Conservation (phyloP, 2,329 filamentous ascomycete genomes). For the Lecanicillium sp. region DNA sequence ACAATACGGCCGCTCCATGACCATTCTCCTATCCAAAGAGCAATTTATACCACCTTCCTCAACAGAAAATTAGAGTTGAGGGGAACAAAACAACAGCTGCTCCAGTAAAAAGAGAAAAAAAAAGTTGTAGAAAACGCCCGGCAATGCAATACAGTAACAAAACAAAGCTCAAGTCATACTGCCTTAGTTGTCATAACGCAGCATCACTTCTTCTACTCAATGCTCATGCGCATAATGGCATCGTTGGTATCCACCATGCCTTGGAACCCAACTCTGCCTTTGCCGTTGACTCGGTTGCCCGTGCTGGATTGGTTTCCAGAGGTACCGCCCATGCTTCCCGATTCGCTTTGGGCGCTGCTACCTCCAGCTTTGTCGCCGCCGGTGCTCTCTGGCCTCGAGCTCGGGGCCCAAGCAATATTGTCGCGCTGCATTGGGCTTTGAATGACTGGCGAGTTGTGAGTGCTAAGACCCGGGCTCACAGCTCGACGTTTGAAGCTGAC, state of each 20-base stretch:
- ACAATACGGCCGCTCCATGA: too few relatives aligned
- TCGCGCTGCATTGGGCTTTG: constrained; percentile 77
- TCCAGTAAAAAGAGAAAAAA: too few relatives aligned
- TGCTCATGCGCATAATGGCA: constrained; percentile 93
- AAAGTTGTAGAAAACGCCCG: constrained; percentile 3
- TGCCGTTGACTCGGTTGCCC: constrained; percentile 40
- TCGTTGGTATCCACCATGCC: constrained; percentile 96
- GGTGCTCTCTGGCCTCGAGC: constrained; percentile 58
- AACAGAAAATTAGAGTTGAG: too few relatives aligned
- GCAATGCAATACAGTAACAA: constrained; percentile 6
- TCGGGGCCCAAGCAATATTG: constrained; percentile 65
- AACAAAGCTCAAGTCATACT: not conserved
- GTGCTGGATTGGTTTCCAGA: constrained; percentile 22
- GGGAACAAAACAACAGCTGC: too few relatives aligned
- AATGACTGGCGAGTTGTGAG: constrained; percentile 80
- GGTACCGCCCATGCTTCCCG: constrained; percentile 30
- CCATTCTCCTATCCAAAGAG: too few relatives aligned
- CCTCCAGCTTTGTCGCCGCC: constrained; percentile 43
- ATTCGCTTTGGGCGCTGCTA: constrained; percentile 43
- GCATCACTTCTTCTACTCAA: constrained; percentile 59
- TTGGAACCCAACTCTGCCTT: constrained; percentile 68
- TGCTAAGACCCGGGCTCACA: constrained; percentile 84
- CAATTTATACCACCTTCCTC: too few relatives aligned
- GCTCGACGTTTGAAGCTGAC: constrained; percentile 83
- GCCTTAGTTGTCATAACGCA: too few relatives aligned